A percentile compares a stretch with the other conserved stretches of the same genome.
phyloP scores from a whole-genome alignment of 768 basidiomycete species.

The Phylloporus rhodoxanthus region DNA sequence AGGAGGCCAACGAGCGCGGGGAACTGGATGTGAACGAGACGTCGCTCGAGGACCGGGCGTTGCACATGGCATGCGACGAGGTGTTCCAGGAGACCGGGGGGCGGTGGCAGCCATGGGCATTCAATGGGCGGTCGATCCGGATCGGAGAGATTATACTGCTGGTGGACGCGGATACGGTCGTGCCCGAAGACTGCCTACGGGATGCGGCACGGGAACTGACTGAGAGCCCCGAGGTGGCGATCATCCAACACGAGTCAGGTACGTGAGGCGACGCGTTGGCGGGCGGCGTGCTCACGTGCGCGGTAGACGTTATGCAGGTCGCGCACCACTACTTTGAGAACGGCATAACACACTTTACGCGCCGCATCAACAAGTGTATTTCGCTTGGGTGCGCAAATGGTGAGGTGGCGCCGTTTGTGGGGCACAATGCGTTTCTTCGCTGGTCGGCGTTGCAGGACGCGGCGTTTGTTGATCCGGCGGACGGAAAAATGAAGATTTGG shows the following conservation, averaged over 20 bases:
- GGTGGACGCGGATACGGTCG: not conserved
- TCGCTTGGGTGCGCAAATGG: constrained; percentile 76
- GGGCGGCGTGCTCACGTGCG: too few relatives aligned
- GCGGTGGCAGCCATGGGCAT: constrained; percentile 69
- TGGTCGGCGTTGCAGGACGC: constrained; percentile 90
- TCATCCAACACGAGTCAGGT: constrained; percentile 87
- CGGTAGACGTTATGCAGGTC: constrained; percentile 80
- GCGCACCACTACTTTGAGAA: constrained; percentile 89
- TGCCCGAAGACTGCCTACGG: constrained; percentile 52
- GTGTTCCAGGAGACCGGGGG: constrained; percentile 51
- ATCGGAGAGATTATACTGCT: not conserved
- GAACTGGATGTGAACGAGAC: constrained; percentile 35
- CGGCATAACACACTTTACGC: constrained; percentile 84
- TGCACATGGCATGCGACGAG: constrained; percentile 72
- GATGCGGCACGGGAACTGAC: constrained; percentile 84
- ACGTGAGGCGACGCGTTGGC: constrained; percentile 22
- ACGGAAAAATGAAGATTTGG: constrained; percentile 66
- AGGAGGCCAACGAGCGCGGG: constrained; percentile 40
- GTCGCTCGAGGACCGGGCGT: constrained; percentile 63
- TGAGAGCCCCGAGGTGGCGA: constrained; percentile 56
- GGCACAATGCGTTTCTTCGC: constrained; percentile 84
- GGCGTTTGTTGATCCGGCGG: constrained; percentile 52
- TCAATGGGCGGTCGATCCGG: constrained; percentile 47
- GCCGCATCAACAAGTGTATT: constrained; percentile 79
- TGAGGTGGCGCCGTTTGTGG: constrained; percentile 73